Evolutionary conservation across 2,329 filamentous ascomycete genomes (phyloP).

Genomic region (Penicillium sp.): DNA sequence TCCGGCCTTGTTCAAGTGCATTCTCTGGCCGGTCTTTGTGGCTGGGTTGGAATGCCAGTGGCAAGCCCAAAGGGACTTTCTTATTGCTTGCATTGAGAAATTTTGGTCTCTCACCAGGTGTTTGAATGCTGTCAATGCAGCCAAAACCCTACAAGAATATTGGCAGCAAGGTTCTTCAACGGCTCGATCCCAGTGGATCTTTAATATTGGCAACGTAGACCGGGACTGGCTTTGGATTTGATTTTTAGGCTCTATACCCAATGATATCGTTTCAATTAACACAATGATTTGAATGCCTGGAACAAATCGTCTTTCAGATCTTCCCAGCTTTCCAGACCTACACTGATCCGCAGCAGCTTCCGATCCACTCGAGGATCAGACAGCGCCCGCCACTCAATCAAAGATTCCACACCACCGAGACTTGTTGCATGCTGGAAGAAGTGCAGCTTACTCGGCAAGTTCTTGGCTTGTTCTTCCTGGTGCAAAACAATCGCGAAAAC

Average conservation of each 20-base stretch:
- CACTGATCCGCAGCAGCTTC: conserved; percentile 73
- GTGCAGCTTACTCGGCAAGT: conserved; percentile 71
- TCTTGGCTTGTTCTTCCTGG: conserved; percentile 59
- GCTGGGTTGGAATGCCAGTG: conserved; percentile 32
- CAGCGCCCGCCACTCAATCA: conserved; percentile 96
- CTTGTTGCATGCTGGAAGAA: conserved; percentile 95
- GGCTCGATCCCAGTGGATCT: conserved; percentile 27
- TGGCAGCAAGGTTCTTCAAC: conserved; percentile 21
- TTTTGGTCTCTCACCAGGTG: conserved; percentile 34
- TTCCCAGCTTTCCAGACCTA: conserved; percentile 82
- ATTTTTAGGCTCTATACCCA: not conserved
- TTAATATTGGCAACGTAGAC: conserved; percentile 27
- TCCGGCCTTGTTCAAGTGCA: conserved; percentile 30
- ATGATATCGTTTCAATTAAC: not conserved
- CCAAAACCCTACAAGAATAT: conserved; percentile 27
- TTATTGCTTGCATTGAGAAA: conserved; percentile 25
- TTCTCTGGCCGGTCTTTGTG: conserved; percentile 37
- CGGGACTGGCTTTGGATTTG: conserved; percentile 35
- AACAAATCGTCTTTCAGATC: conserved; percentile 76
- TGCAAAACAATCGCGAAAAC: conserved; percentile 76
- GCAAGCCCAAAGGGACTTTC: conserved; percentile 22
- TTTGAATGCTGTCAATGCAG: conserved; percentile 34
- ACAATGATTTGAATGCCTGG: conserved; percentile 56
- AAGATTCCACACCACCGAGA: conserved; percentile 86
- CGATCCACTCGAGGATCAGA: conserved; percentile 72